Percentiles rank a stretch among this genome's conserved stretches.
These are phyloP conservation scores for Solanum arcanum DNA, from an alignment of 257 asterid genomes.

Conservation along the genomic window DNA sequence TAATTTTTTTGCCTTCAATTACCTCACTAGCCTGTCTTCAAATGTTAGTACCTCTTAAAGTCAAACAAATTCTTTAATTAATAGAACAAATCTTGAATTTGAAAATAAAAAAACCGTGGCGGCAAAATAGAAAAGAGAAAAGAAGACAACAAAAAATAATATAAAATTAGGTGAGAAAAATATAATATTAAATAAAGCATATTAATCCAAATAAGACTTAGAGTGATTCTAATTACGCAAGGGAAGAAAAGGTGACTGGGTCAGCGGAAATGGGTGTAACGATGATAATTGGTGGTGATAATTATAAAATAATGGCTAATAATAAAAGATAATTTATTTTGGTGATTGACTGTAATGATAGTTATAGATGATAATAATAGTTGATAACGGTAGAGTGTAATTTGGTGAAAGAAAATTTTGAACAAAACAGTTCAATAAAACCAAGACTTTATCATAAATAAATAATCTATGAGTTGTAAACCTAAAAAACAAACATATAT, in stretches of 20 bases:
- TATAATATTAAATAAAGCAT: not conserved
- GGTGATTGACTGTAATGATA: accelerated
- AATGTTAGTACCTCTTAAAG: not conserved
- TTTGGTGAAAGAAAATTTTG: no score
- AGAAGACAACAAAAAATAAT: not conserved
- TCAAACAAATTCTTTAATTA: no score
- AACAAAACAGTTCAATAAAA: no score
- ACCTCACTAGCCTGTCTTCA: not conserved
- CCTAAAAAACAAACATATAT: not conserved
- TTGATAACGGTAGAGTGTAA: accelerated
- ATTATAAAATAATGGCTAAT: no score
- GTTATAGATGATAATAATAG: not conserved
- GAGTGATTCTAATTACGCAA: not conserved
- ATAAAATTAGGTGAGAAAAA: not conserved
- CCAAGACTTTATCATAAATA: no score
- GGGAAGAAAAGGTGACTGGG: not conserved
- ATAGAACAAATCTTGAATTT: not conserved
- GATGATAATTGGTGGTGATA: no score
- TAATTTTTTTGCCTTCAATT: not conserved
- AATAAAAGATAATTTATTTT: not conserved
- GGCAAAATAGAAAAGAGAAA: not conserved
- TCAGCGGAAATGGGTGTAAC: not conserved
- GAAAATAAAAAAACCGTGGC: not conserved
- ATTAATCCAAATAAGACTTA: not conserved
- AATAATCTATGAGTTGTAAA: not conserved